Percentiles rank a stretch among this genome's conserved stretches.
Conservation (phyloP, 179 eudicot genomes). For the Silene coronaria region DNA sequence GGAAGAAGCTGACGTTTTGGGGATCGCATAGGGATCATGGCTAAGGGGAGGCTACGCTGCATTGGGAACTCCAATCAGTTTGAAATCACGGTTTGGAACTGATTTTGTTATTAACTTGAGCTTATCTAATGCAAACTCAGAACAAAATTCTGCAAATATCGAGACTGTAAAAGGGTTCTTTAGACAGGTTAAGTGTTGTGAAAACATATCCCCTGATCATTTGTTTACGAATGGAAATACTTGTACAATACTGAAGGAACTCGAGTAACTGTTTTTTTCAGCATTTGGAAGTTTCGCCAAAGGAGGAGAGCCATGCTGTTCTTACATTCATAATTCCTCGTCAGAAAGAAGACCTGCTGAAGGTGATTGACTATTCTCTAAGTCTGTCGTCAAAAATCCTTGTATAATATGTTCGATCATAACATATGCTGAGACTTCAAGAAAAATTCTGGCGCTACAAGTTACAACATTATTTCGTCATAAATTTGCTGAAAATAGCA, state of each 20-base stretch:
- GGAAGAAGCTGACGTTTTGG: conserved; percentile 92
- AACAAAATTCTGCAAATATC: conserved; percentile 24
- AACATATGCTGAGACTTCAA: too few species aligned
- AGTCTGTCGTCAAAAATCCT: too few species aligned
- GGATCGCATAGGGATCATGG: conserved; percentile 94
- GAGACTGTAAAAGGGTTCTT: conserved; percentile 65
- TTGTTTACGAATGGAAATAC: not conserved
- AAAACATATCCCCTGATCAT: not conserved
- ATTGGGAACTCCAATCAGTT: conserved; percentile 80
- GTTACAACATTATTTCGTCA: too few species aligned
- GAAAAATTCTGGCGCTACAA: too few species aligned
- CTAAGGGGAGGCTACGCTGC: conserved; percentile 90
- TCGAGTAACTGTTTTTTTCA: conserved; percentile 23
- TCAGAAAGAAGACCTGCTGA: conserved; percentile 57
- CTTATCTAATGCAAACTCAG: conserved; percentile 36
- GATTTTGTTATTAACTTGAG: conserved; percentile 69
- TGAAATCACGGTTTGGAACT: conserved; percentile 79
- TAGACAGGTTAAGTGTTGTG: conserved; percentile 40
- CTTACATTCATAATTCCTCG: conserved; percentile 75
- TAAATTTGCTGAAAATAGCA: too few species aligned
- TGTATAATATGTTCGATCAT: too few species aligned
- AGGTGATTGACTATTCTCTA: conserved; percentile 28
- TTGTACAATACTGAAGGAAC: not conserved
- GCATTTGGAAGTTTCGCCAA: conserved; percentile 62
- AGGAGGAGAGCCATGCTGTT: conserved; percentile 70